Base-by-base conservation (phyloP, 306 rosid genomes). In the Inga oerstediana region DNA sequence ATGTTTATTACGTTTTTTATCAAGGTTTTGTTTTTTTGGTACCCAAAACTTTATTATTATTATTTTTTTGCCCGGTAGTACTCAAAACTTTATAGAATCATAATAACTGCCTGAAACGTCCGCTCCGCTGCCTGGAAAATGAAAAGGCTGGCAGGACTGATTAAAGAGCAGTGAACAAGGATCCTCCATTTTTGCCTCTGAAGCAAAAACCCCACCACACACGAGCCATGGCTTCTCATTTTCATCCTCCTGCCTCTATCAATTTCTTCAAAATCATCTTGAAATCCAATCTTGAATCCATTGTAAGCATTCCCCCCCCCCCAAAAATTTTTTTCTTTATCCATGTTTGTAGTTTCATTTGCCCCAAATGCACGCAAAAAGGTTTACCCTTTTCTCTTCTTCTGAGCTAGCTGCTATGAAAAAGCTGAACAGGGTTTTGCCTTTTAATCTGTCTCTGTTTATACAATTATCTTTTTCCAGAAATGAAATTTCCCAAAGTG, bases 201-300 rank as follows among this genome's bases (percentile, higher is more conserved):
- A 64, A 64, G 41, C 39, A 64, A 64, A 27, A 27, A 24, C 7
- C 17, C 14, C 16, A 3, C 39, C 30, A 27, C 30, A 6, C 3
- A 1, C 39, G 30, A 12, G 19, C 70, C 39, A 76, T 76, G 80
- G 22, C 71, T 22, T 59, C 56, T 41, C 35, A 15, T 75, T 37
- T 51, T 76, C 22, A n/a, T 32, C 27, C 39, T 37, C 15, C 14
- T 4, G 59, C 10, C 19, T 20, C 72, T 30, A 20, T 32, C 37
- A 37, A 16, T 27, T 80, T 80, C 73, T 80, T 72, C 24, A 72
- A 72, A 77, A 44, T 80, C 24, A 56, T 80, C 65, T 27, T 32
- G 7, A 43, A 27, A 30, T 5, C 20, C 46, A 58, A 8, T 44
- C 62, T 58, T 20, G 71, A 43, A 56, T 24, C 44, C 34, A 80